These are phyloP conservation scores for Gaillardinia entomophila DNA, from an alignment of 805 yeast species.

Conservation along the genomic window DNA sequence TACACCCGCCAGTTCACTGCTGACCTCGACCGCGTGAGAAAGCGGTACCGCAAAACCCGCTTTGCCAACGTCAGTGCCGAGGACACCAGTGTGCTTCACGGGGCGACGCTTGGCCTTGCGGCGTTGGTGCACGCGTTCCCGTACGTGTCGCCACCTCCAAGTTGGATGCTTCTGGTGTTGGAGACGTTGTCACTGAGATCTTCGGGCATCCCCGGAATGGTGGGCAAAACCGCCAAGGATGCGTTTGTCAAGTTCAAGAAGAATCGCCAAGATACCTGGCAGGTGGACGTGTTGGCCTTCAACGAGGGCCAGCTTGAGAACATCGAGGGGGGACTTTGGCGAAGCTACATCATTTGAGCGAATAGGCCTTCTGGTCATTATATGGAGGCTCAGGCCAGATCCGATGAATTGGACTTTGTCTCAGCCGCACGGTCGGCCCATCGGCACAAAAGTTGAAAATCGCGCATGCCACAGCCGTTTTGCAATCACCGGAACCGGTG, in stretches of 20 bases:
- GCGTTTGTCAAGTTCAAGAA: slow-evolving; percentile 80
- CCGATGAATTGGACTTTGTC: too few relatives aligned
- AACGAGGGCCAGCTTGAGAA: slow-evolving; percentile 78
- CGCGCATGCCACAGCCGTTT: too few relatives aligned
- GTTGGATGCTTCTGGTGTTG: slow-evolving; percentile 77
- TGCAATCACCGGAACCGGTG: too few relatives aligned
- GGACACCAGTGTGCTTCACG: slow-evolving; percentile 56
- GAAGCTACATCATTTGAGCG: slow-evolving; percentile 77
- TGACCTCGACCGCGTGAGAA: slow-evolving; percentile 37
- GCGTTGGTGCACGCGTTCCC: slow-evolving; percentile 87
- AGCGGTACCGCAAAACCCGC: slow-evolving; percentile 33
- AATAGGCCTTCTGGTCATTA: too few relatives aligned
- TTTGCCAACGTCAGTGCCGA: slow-evolving; percentile 30
- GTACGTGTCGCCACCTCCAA: slow-evolving; percentile 84
- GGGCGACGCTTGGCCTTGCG: slow-evolving; percentile 84
- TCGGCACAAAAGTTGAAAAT: too few relatives aligned
- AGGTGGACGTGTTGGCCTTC: slow-evolving; percentile 72
- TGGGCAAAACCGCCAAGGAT: slow-evolving; percentile 80
- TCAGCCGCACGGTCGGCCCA: too few relatives aligned
- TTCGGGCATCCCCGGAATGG: slow-evolving; percentile 65
- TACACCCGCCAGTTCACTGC: slow-evolving; percentile 26
- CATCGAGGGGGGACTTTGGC: slow-evolving; percentile 90
- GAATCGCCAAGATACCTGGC: slow-evolving; percentile 95
- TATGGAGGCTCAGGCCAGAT: too few relatives aligned
- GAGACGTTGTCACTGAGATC: slow-evolving; percentile 66